Conservation (phyloP, 352 stramenopile genomes). For the Globisporangium takayamanum region DNA sequence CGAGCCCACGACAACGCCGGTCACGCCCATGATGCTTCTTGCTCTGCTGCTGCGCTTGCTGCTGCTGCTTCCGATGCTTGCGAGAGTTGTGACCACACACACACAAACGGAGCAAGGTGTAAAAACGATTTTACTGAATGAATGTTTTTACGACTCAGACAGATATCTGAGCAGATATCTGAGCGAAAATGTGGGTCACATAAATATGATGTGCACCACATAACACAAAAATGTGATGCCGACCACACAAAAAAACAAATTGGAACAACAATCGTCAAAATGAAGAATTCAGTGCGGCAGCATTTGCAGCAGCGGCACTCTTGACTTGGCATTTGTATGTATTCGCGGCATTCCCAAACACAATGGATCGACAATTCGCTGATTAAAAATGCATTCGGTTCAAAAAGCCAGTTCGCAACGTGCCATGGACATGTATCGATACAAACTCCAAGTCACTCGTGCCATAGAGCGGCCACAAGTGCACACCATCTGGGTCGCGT, state of each 20-base stretch:
- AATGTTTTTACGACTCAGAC: no score
- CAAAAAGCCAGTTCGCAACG: neutral
- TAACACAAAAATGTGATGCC: no score
- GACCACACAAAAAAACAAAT: no score
- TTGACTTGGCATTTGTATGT: neutral
- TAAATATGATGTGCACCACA: neutral
- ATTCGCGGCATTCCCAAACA: neutral
- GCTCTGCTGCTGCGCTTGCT: constrained; percentile 11
- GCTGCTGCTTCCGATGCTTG: constrained; percentile 5
- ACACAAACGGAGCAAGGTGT: constrained; percentile 4
- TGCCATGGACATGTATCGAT: neutral
- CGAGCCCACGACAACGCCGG: constrained; percentile 55
- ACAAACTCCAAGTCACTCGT: neutral
- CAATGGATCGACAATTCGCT: neutral
- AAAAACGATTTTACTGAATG: constrained; percentile 2
- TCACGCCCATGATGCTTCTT: constrained; percentile 50
- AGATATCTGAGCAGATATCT: no score
- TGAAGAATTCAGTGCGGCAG: neutral
- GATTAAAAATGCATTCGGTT: neutral
- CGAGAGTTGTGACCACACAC: constrained; percentile 1
- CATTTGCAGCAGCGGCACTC: neutral
- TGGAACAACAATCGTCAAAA: no score
- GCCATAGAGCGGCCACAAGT: neutral
- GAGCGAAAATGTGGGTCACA: neutral
- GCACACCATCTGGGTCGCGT: neutral